Evolutionary conservation across 306 rosid genomes (phyloP).

Genomic region (Fragaria nilgerrensis): DNA sequence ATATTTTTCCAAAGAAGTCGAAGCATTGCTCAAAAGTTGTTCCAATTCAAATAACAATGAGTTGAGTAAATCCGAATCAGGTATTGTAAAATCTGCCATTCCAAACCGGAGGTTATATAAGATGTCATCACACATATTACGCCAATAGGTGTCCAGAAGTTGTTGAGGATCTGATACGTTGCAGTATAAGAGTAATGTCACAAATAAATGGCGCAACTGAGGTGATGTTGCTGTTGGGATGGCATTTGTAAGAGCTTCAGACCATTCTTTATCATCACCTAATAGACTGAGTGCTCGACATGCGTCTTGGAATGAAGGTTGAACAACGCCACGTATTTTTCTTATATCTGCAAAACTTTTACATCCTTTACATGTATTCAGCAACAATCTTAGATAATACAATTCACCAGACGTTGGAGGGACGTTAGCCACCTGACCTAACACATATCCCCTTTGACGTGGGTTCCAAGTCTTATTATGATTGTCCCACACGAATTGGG

Average conservation of each 20-base stretch:
- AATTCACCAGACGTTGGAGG: background rate
- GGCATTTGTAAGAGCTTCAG: background rate
- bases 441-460: background rate
- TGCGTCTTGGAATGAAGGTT: background rate
- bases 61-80: background rate
- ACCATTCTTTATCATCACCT: constrained; percentile 10
- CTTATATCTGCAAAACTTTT: background rate
- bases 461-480: background rate
- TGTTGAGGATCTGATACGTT: background rate
- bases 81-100: too few species aligned
- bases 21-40: background rate
- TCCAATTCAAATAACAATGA: background rate
- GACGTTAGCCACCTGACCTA: background rate
- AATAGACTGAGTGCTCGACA: background rate
- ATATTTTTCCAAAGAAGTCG: background rate
- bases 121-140: background rate
- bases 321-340: background rate
- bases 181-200: background rate
- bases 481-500: background rate
- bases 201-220: background rate
- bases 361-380: background rate
- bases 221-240: too few species aligned
- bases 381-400: background rate
- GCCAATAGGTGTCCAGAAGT: background rate
- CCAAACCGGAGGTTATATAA: background rate